A percentile compares a stretch with the other conserved stretches of the same genome.
Conservation (phyloP, 306 rosid genomes). For the Quercus robur region DNA sequence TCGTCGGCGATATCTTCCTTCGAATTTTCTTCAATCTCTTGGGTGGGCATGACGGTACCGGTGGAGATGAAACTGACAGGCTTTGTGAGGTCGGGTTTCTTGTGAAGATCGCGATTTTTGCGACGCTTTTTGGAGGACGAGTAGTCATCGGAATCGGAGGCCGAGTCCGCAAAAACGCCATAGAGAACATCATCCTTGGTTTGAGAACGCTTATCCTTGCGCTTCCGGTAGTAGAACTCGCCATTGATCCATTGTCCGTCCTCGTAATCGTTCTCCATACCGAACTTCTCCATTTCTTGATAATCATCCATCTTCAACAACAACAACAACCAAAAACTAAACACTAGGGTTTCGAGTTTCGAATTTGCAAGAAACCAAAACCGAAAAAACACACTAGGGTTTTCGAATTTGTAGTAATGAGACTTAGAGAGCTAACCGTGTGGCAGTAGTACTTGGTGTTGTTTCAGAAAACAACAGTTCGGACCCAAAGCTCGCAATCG, state of each 20-base stretch:
- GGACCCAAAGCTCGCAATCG: too few relatives aligned
- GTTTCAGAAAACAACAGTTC: too few relatives aligned
- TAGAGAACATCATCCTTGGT: constrained; percentile 73
- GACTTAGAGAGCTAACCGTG: too few relatives aligned
- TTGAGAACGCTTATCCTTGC: constrained; percentile 67
- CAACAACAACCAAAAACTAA: not conserved
- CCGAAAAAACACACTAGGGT: too few relatives aligned
- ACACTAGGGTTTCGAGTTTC: not conserved
- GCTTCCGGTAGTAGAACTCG: constrained; percentile 61
- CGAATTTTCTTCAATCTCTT: too few relatives aligned
- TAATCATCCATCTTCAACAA: constrained; percentile 64
- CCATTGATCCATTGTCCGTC: constrained; percentile 67
- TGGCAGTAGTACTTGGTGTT: too few relatives aligned
- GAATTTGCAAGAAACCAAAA: not conserved
- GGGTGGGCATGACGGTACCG: constrained; percentile 31
- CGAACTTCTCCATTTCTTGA: constrained; percentile 83
- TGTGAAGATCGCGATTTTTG: constrained; percentile 40
- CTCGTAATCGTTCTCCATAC: constrained; percentile 80
- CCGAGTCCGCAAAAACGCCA: constrained; percentile 34
- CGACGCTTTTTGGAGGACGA: constrained; percentile 47
- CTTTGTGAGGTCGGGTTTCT: constrained; percentile 36
- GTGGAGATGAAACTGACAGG: constrained; percentile 87
- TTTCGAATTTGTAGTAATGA: too few relatives aligned
- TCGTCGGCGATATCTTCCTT: too few relatives aligned
- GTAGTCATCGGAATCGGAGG: too few relatives aligned